phyloP scores from a whole-genome alignment of 352 stramenopile genomes.

The Globisporangium recalcitrans region DNA sequence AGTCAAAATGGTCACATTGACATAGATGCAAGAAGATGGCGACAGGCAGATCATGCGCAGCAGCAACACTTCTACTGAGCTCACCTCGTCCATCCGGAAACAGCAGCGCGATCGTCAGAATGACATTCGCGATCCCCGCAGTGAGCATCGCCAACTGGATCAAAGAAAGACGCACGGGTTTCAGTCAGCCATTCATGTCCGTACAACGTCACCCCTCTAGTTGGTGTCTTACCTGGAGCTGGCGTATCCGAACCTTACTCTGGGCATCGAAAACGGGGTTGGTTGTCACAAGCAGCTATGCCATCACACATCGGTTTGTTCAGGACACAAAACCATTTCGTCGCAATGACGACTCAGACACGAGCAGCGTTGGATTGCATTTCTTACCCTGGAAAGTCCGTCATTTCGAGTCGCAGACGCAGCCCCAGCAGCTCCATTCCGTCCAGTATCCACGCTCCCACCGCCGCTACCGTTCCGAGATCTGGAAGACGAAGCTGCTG shows the following conservation, averaged over 20 bases:
- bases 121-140: conserved; percentile 18
- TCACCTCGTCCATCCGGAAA: conserved; percentile 25
- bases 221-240: conserved; percentile 25
- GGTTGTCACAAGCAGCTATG: conserved; percentile 42
- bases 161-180: background rate
- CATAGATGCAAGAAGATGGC: background rate
- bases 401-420: conserved; percentile 7
- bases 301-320: background rate
- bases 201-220: background rate
- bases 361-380: background rate
- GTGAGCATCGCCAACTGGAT: conserved; percentile 16
- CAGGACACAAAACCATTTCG: background rate
- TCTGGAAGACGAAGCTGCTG: background rate
- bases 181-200: background rate
- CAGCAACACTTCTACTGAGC: background rate
- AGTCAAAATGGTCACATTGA: background rate
- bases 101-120: conserved; percentile 28
- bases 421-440: background rate
- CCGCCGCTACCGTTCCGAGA: background rate
- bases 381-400: conserved; percentile 19
- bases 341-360: background rate
- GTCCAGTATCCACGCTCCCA: background rate
- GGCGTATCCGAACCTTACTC: conserved; percentile 31
- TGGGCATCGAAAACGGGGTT: conserved; percentile 25
- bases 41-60: background rate